phyloP scores from a whole-genome alignment of 106 monocot species.

The Dendrobium chrysotoxum region DNA sequence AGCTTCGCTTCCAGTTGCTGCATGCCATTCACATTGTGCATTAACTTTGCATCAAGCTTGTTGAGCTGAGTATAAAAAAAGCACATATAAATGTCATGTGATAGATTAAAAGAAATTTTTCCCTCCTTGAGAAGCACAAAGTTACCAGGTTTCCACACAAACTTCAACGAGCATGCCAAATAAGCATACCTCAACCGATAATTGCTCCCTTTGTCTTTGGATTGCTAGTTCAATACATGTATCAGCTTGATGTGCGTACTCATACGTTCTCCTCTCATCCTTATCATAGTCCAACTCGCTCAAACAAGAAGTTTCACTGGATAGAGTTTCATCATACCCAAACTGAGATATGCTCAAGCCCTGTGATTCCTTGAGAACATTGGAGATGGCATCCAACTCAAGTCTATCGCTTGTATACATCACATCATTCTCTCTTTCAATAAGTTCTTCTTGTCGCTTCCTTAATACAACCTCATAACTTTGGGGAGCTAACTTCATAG shows the following conservation, averaged over 20 bases:
- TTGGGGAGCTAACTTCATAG: conserved; percentile 19
- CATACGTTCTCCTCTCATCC: conserved; percentile 58
- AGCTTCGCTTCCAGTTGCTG: conserved; percentile 70
- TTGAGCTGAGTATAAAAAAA: conserved; percentile 44
- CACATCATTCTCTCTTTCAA: conserved; percentile 48
- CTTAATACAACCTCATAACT: conserved; percentile 57
- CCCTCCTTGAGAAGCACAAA: neutral
- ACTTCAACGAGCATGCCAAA: neutral
- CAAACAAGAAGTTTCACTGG: conserved; percentile 42
- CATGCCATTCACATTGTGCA: conserved; percentile 50
- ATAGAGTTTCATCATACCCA: conserved; percentile 57
- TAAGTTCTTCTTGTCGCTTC: conserved; percentile 65
- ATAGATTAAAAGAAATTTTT: neutral
- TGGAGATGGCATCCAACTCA: conserved; percentile 70
- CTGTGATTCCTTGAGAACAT: conserved; percentile 75
- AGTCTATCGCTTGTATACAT: conserved; percentile 21
- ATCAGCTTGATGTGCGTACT: conserved; percentile 56
- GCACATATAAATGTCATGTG: neutral
- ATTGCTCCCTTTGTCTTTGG: conserved; percentile 62
- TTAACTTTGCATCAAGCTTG: conserved; percentile 82
- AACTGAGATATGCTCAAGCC: conserved; percentile 46
- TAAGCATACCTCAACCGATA: conserved; percentile 55
- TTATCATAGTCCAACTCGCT: conserved; percentile 52
- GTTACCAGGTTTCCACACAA: neutral
- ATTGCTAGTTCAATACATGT: conserved; percentile 47